Evolutionary conservation across 2,329 filamentous ascomycete species (phyloP), one percentile per base, ranked within the genome.

Genomic region (Xylaria sp.): DNA sequence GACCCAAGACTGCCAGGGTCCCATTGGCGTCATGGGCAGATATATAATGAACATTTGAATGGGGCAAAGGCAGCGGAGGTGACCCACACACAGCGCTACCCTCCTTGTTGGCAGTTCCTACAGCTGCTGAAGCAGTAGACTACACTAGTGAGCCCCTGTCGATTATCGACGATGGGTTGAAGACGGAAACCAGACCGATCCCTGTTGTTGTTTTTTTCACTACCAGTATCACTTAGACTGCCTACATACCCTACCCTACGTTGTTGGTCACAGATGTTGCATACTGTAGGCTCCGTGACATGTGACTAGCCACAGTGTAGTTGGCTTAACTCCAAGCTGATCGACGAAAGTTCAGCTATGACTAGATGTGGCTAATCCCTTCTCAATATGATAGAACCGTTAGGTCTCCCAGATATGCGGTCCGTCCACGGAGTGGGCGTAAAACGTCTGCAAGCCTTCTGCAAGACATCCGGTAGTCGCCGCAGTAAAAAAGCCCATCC

Each of bases 11-110:
- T 8, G 53, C 53, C 45, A 58, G 65, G 64, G 68, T 66, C 46
- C 64, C 56, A 62, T 67, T 71, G 72, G 71, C 68, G 68, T 71
- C 66, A 69, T 68, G 70, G 70, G 66, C 58, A 66, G 34, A 69
- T 73, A 72, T 73, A 75, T 73, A 74, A 65, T 32, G 59, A 69
- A 39, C 32, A 63, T 41, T 32, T 32, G 53, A 64, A 64, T 67
- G 61, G 63, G 65, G 64, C 59, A 60, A 66, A 63, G 50, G 50
- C 48, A 71, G 60, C 63, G 63, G 68, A 67, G 36, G 60, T 53
- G 67, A 61, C 66, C 61, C 67, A 70, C 67, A 67, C 65, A 62
- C 52, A 55, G 65, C 57, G 65, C 67, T 43, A 70, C 66, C 65
- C 60, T 63, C 65, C 52, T 43, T 50, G 53, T 60, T 67, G 52